Percentiles rank a stretch among this genome's conserved stretches.
Conservation (phyloP, 768 basidiomycete species). For the Mycena venus region DNA sequence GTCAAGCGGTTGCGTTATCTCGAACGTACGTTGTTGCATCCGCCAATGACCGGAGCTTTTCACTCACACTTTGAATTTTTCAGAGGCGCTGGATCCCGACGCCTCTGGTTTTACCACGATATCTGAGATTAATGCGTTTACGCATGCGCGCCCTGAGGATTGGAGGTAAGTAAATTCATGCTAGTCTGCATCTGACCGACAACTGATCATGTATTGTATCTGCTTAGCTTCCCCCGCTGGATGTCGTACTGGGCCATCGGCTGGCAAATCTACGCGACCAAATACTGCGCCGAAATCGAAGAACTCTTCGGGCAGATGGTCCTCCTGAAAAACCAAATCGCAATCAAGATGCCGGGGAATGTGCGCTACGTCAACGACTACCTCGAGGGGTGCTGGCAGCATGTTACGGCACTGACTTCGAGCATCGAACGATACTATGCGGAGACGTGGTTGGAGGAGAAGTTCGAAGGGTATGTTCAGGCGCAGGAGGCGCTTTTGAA, state of each 20-base stretch:
- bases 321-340: not conserved
- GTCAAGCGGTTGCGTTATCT: constrained; percentile 21
- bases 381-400: constrained; percentile 12
- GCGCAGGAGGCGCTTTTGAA: not conserved
- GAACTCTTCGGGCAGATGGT: constrained; percentile 17
- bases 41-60: not conserved
- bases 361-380: constrained; percentile 28
- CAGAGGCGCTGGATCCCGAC: constrained; percentile 11
- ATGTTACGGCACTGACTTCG: constrained; percentile 6
- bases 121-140: constrained; percentile 17
- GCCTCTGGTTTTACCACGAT: constrained; percentile 18
- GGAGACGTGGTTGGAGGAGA: not conserved
- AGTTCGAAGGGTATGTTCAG: not conserved
- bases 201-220: not conserved
- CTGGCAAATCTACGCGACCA: constrained; percentile 22
- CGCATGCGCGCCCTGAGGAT: constrained; percentile 5
- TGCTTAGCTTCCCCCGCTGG: constrained; percentile 5
- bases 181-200: not conserved
- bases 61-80: not conserved
- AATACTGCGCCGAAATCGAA: constrained; percentile 24
- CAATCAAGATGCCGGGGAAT: constrained; percentile 26
- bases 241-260: constrained; percentile 20
- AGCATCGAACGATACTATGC: not conserved
- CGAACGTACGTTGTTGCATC: not conserved
- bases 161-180: constrained; percentile 14